A percentile compares a stretch with the other conserved stretches of the same genome.
Evolutionary conservation across 495 filamentous ascomycete species (phyloP).

Genomic region (Aspergillus panamensis): DNA sequence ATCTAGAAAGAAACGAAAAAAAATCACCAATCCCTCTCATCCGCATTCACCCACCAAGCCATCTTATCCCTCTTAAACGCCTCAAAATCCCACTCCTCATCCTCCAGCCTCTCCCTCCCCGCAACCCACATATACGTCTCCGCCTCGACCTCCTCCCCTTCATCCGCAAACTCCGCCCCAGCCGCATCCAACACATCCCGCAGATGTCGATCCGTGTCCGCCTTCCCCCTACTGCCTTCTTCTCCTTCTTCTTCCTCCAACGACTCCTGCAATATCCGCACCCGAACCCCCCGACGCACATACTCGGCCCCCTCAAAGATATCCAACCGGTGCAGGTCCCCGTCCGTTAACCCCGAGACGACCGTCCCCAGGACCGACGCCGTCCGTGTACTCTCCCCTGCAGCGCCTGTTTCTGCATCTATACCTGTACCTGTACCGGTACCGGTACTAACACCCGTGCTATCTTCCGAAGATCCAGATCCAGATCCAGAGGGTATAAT

Average conservation of each 20-base stretch:
- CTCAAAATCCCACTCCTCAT: slow-evolving; percentile 77
- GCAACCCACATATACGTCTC: slow-evolving; percentile 77
- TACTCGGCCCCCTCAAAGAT: slow-evolving; percentile 81
- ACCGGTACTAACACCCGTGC: no score
- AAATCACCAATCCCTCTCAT: slow-evolving; percentile 39
- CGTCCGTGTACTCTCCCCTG: neutral
- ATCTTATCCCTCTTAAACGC: slow-evolving; percentile 68
- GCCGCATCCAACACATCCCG: slow-evolving; percentile 33
- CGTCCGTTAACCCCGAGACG: slow-evolving; percentile 73
- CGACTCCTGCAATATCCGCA: slow-evolving; percentile 48
- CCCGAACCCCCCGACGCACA: slow-evolving; percentile 55
- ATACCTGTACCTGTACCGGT: neutral
- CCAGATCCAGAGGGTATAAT: slow-evolving; percentile 61
- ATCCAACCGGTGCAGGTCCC: slow-evolving; percentile 74
- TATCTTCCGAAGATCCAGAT: neutral
- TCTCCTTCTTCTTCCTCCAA: slow-evolving; percentile 18
- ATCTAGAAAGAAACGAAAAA: neutral
- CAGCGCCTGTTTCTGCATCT: neutral
- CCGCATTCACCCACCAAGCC: slow-evolving; percentile 45
- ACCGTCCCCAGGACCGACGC: slow-evolving; percentile 71
- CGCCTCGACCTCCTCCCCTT: slow-evolving; percentile 55
- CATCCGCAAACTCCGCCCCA: slow-evolving; percentile 29
- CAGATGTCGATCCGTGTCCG: slow-evolving; percentile 22
- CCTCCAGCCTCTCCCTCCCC: slow-evolving; percentile 50
- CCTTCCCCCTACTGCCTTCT: slow-evolving; percentile 5